Percentiles rank a stretch among this genome's conserved stretches.
These are phyloP conservation scores for Solanum chmielewskii DNA, from an alignment of 257 asterid species.

Conservation along the genomic window DNA sequence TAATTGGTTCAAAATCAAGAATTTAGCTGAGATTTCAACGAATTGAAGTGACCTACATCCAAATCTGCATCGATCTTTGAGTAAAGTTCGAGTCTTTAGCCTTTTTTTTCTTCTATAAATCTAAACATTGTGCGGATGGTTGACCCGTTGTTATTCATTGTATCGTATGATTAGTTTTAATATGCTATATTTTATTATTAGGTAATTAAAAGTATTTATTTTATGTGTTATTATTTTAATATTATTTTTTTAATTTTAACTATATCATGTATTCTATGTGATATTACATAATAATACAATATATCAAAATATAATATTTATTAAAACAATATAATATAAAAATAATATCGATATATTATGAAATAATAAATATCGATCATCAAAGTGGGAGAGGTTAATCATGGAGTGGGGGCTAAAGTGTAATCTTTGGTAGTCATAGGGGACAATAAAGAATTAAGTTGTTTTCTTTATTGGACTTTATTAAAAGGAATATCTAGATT, in stretches of 20 bases:
- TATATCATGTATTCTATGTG: fast-evolving
- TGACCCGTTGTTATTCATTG: fast-evolving
- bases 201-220: too few species aligned
- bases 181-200: too few species aligned
- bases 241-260: too few species aligned
- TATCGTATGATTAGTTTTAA: too few species aligned
- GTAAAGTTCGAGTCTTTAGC: not conserved
- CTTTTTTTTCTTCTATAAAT: not conserved
- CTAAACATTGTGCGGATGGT: not conserved
- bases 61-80: not conserved
- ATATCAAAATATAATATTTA: too few species aligned
- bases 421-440: not conserved
- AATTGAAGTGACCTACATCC: not conserved
- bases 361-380: too few species aligned
- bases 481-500: not conserved
- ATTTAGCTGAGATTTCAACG: not conserved
- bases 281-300: too few species aligned
- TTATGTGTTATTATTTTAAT: too few species aligned
- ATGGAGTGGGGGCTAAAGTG: not conserved
- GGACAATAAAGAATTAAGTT: not conserved
- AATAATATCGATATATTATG: too few species aligned
- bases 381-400: not conserved
- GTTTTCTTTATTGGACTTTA: not conserved
- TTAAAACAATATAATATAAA: too few species aligned
- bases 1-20: not conserved